Base-by-base conservation (phyloP, 768 basidiomycete species). In the button mushroom (Agaricus bisporus) region DNA sequence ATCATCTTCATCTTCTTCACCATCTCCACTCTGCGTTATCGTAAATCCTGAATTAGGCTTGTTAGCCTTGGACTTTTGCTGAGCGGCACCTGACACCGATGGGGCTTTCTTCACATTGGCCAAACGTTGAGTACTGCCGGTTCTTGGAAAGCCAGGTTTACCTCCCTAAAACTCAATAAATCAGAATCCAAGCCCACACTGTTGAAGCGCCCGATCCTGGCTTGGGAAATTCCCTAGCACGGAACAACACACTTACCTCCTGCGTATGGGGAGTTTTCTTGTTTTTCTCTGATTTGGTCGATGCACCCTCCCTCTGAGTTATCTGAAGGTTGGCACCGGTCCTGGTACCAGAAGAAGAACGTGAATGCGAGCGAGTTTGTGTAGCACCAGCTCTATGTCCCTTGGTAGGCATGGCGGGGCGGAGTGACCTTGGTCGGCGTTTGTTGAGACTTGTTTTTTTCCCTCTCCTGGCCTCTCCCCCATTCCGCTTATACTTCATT, bases 341-440 rank as follows among this genome's bases (percentile, higher is more conserved):
- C 64, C 79, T 84, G 15, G 82, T 78, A 35, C 77, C 74, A 3
- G 86, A 87, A 47, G 82, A 79, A 17, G 78, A 74, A 59, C 85
- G 79, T 22, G 85, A 82, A 61, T 87, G 85, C 2, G 81, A 70
- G 61, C 83, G 83, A 56, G 76, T 70, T 41, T 73, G 73, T 50
- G 70, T 73, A 35, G 79, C 65, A 44, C 71, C 68, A 38, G 71
- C 64, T 61, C 78, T 73, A 60, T 80, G 76, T 47, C 70, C 61
- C 68, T 79, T 82, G 55, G 73, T 74, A 43, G 81, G 70, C 76
- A 80, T 81, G 63, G 14, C 47, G 38, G 45, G 17, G 48, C 14
- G 28, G 46, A 29, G 45, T 51, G 37, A n/a, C 17, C 52, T 39
- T 29, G 53, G 38, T 39, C 48, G 35, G 14, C 6, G 35, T 26